phyloP scores from a whole-genome alignment of 805 yeast species.

The Nakazawaea ishiwadae region DNA sequence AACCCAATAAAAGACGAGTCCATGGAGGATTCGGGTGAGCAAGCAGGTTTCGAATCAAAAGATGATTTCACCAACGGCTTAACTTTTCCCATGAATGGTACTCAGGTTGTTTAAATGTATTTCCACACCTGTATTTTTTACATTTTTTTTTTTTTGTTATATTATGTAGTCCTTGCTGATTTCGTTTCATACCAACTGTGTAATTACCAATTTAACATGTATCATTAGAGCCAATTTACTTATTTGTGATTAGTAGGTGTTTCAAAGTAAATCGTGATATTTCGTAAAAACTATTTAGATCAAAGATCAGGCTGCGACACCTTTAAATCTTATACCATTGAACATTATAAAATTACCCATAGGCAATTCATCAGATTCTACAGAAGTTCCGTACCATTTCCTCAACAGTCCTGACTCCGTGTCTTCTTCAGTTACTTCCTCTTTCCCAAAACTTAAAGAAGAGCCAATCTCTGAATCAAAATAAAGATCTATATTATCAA shows the following conservation, averaged over 20 bases:
- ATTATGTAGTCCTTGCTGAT: not conserved
- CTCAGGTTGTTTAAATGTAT: slow-evolving; percentile 1
- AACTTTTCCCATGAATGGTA: slow-evolving; percentile 4
- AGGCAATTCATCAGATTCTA: not conserved
- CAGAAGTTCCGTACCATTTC: slow-evolving; percentile 12
- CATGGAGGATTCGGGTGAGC: not conserved
- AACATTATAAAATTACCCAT: slow-evolving; percentile 10
- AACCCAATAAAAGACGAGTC: not conserved
- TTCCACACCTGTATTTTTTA: not conserved
- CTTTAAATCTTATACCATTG: slow-evolving; percentile 6
- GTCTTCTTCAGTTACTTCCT: not conserved
- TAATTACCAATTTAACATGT: not conserved
- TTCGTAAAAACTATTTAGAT: too few relatives aligned
- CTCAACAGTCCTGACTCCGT: too few relatives aligned
- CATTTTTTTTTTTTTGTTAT: not conserved
- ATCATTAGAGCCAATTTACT: not conserved
- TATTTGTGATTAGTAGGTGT: not conserved
- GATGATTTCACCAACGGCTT: slow-evolving; percentile 5
- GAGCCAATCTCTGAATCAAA: not conserved
- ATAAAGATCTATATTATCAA: slow-evolving; percentile 6
- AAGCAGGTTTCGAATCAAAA: slow-evolving; percentile 1
- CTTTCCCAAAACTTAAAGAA: slow-evolving; percentile 7
- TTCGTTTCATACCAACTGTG: not conserved
- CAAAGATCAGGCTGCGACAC: not conserved
- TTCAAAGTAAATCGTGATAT: too few relatives aligned